Conservation (phyloP, 1,284 basidiomycete genomes). For the Apiotrichum siamense region DNA sequence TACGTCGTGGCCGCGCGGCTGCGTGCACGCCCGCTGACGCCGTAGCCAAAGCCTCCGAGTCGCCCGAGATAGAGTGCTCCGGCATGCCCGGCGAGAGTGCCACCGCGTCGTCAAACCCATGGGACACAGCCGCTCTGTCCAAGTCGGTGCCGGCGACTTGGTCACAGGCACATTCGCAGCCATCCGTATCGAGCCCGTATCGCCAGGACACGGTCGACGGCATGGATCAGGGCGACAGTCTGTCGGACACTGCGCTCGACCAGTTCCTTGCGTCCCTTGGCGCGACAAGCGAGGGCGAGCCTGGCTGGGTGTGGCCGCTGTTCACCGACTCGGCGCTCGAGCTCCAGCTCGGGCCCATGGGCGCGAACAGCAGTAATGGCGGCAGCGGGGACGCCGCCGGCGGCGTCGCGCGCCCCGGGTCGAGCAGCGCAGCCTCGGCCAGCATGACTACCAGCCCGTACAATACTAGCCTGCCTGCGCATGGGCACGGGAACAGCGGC, state of each 20-base stretch:
- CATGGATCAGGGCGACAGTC: conserved; percentile 1
- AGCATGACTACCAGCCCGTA: no score
- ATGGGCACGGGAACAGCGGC: background rate
- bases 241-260: conserved; percentile 14
- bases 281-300: conserved; percentile 7
- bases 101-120: conserved; percentile 5
- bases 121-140: conserved; percentile 2
- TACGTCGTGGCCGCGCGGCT: background rate
- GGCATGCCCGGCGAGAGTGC: background rate
- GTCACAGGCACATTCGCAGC: conserved; percentile 3
- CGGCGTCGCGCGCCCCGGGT: background rate
- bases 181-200: background rate
- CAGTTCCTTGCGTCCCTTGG: conserved; percentile 15
- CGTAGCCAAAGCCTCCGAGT: conserved; percentile 2
- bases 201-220: conserved; percentile 2
- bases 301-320: conserved; percentile 16
- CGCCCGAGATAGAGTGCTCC: conserved; percentile 1
- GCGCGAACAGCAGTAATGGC: no score
- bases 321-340: conserved; percentile 13
- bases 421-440: background rate
- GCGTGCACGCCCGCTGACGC: background rate
- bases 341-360: conserved; percentile 11
- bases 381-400: background rate
- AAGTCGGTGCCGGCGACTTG: background rate
- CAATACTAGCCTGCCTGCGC: no score